Percentiles rank a stretch among this genome's conserved stretches.
Conservation (phyloP, 345 rosid genomes). For the Eucalyptus melliodora region DNA sequence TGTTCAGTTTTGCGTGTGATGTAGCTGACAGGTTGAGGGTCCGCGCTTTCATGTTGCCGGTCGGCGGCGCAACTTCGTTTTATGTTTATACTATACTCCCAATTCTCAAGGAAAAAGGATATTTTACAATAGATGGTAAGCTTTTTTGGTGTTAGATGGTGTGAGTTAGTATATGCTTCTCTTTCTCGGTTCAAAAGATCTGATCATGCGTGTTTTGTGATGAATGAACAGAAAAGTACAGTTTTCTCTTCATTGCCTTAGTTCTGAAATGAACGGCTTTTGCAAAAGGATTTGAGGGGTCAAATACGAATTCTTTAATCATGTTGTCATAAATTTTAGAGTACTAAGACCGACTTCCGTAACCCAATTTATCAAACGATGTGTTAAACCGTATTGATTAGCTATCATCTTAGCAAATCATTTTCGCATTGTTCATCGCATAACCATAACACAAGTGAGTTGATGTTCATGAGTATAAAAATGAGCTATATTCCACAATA, state of each 20-base stretch:
- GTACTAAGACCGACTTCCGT: not conserved
- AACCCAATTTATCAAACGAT: not conserved
- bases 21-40: slow-evolving; percentile 10
- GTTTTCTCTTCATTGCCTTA: not conserved
- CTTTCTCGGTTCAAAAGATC: not conserved
- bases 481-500: not conserved
- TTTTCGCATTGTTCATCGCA: not conserved
- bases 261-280: not conserved
- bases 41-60: slow-evolving; percentile 12
- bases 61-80: slow-evolving; percentile 12
- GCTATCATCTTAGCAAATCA: not conserved
- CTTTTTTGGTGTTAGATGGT: not conserved
- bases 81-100: slow-evolving; percentile 14
- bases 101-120: slow-evolving; percentile 13
- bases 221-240: not conserved
- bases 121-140: slow-evolving; percentile 13
- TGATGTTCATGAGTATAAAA: not conserved
- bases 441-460: not conserved
- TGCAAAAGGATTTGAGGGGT: not conserved
- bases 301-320: not conserved
- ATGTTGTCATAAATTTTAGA: not conserved
- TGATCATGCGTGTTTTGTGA: not conserved
- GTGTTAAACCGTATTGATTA: not conserved
- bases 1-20: slow-evolving; percentile 7
- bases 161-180: not conserved